Evolutionary conservation across 352 stramenopile species (phyloP).

Genomic region (Elongisporangium anandrum): DNA sequence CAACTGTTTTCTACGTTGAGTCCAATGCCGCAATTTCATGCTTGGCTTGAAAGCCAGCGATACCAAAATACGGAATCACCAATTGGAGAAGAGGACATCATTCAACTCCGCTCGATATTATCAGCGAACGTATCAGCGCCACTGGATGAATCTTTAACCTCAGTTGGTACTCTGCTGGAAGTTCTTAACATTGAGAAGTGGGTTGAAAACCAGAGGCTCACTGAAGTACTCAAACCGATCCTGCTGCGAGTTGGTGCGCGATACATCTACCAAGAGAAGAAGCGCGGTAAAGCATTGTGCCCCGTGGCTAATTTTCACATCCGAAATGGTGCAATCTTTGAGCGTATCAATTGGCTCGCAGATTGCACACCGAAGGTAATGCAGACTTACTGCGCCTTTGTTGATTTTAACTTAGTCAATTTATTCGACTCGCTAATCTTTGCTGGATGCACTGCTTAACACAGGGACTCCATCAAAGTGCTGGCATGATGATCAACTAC

Average conservation of each 20-base stretch:
- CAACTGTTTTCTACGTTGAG: constrained; percentile 93
- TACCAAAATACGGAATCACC: constrained; percentile 10
- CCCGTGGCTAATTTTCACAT: constrained; percentile 85
- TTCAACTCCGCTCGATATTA: background rate
- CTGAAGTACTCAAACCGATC: constrained; percentile 48
- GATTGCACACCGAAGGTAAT: constrained; percentile 71
- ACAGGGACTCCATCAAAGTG: constrained; percentile 67
- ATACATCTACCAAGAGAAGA: constrained; percentile 83
- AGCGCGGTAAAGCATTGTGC: constrained; percentile 76
- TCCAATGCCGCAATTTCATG: constrained; percentile 91
- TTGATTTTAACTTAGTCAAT: too few relatives aligned
- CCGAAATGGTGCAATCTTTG: constrained; percentile 81
- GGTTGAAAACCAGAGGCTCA: constrained; percentile 34
- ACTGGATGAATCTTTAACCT: constrained; percentile 9
- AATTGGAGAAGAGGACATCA: constrained; percentile 2
- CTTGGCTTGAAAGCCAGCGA: constrained; percentile 89
- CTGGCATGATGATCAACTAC: constrained; percentile 86
- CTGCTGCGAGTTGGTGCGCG: constrained; percentile 53
- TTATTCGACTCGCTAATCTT: constrained; percentile 1
- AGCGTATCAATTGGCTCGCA: constrained; percentile 81
- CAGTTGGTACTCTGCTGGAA: constrained; percentile 29
- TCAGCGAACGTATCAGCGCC: background rate
- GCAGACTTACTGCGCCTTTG: too few relatives aligned
- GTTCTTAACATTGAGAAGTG: constrained; percentile 47
- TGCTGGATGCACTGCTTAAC: constrained; percentile 4